Evolutionary conservation across 164 flowering plant genomes (phyloP).

Genomic region (Dillenia suffruticosa): DNA sequence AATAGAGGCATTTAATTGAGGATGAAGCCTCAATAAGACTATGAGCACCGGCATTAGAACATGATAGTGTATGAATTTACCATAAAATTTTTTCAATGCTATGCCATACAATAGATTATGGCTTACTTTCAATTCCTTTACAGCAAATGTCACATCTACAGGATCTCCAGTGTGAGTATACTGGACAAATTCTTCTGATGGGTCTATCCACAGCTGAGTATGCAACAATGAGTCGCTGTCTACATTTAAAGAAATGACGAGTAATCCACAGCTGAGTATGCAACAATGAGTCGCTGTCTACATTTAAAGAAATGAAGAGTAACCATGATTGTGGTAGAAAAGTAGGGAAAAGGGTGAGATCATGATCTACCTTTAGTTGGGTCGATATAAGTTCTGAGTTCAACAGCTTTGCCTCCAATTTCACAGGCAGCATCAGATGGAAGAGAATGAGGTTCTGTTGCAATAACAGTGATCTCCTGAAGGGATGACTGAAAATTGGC

Average conservation of each 20-base stretch:
- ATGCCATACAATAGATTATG: too few species aligned
- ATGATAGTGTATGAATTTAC: too few species aligned
- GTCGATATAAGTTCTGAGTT: slow-evolving; percentile 86
- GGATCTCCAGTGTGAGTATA: slow-evolving; percentile 83
- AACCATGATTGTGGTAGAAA: neutral
- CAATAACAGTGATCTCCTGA: slow-evolving; percentile 93
- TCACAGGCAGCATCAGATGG: slow-evolving; percentile 66
- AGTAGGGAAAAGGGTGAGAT: neutral
- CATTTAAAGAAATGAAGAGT: slow-evolving; percentile 12
- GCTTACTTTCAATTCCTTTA: slow-evolving; percentile 87
- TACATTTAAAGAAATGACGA: too few species aligned
- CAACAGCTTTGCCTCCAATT: slow-evolving; percentile 97
- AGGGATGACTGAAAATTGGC: slow-evolving; percentile 90
- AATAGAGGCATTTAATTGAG: too few species aligned
- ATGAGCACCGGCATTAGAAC: too few species aligned
- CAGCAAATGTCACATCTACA: slow-evolving; percentile 85
- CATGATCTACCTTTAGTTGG: slow-evolving; percentile 75
- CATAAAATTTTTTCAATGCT: too few species aligned
- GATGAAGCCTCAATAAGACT: neutral
- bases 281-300: slow-evolving; percentile 77
- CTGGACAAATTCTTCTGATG: slow-evolving; percentile 87
- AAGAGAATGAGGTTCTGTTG: slow-evolving; percentile 62
- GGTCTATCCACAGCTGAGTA: slow-evolving; percentile 98
- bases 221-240: slow-evolving; percentile 80
- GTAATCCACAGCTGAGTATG: slow-evolving; percentile 99